Evolutionary conservation across 495 filamentous ascomycete genomes (phyloP).

Genomic region (Penicillium pulvis): DNA sequence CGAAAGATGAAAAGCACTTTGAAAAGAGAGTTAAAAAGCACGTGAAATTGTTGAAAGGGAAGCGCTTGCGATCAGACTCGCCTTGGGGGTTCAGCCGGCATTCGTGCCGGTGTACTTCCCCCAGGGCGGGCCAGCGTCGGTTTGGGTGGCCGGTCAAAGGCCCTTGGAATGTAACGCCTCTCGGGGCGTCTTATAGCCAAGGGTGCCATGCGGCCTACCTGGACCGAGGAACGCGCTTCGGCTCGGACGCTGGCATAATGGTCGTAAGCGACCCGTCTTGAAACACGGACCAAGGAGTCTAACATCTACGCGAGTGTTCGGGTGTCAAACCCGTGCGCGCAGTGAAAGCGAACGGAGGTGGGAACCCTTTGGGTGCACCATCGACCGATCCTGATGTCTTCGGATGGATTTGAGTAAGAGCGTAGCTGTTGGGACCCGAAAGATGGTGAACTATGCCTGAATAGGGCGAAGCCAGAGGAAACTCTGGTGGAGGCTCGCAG

Average conservation of each 20-base stretch:
- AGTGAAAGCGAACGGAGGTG: conserved; percentile 31
- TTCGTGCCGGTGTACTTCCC: conserved; percentile 59
- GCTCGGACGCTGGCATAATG: conserved; percentile 50
- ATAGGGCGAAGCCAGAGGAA: conserved; percentile 78
- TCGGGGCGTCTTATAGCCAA: conserved; percentile 64
- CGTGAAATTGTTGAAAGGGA: conserved; percentile 79
- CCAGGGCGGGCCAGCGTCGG: conserved; percentile 62
- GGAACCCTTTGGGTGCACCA: conserved; percentile 62
- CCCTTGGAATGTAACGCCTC: conserved; percentile 58
- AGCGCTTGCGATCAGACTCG: conserved; percentile 64
- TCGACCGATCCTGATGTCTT: conserved; percentile 75
- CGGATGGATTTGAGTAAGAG: conserved; percentile 78
- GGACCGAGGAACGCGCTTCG: conserved; percentile 57
- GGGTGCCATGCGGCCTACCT: conserved; percentile 49
- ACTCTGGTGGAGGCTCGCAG: conserved; percentile 73
- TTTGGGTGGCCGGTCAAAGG: conserved; percentile 60
- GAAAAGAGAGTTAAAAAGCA: conserved; percentile 77
- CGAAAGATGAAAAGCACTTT: conserved; percentile 27
- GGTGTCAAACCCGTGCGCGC: conserved; percentile 15
- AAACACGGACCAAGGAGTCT: conserved; percentile 17
- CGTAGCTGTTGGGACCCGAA: conserved; percentile 72
- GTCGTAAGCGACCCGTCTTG: conserved; percentile 24
- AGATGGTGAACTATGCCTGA: conserved; percentile 60
- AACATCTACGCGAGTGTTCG: conserved; percentile 16
- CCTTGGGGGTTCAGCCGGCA: conserved; percentile 32